Conservation (phyloP, 2,329 filamentous ascomycete genomes). For the Talaromyces piceae region DNA sequence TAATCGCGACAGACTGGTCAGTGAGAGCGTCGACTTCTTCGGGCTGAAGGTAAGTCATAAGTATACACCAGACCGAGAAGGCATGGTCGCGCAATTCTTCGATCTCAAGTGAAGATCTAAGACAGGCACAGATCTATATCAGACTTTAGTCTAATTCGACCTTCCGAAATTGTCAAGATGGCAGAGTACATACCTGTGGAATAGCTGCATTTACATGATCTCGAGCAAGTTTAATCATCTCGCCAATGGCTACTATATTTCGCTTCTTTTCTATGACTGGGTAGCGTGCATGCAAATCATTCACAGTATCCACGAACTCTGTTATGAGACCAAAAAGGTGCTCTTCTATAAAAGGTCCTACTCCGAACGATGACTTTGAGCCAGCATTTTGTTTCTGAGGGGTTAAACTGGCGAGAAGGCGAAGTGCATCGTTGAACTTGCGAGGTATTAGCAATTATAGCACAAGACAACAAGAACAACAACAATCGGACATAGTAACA, state of each 20-base stretch:
- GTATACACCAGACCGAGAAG: slow-evolving; percentile 74
- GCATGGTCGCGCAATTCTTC: slow-evolving; percentile 68
- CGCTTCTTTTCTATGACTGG: slow-evolving; percentile 62
- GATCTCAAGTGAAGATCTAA: slow-evolving; percentile 74
- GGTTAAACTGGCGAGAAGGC: slow-evolving; percentile 44
- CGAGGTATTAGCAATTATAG: background rate
- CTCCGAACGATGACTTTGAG: slow-evolving; percentile 47
- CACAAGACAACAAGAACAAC: background rate
- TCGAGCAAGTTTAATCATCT: slow-evolving; percentile 74
- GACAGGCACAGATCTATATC: slow-evolving; percentile 74
- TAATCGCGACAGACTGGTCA: slow-evolving; percentile 82
- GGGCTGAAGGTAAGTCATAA: slow-evolving; percentile 66
- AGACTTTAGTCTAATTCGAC: slow-evolving; percentile 7
- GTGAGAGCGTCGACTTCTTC: slow-evolving; percentile 73
- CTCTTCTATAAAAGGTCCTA: slow-evolving; percentile 70
- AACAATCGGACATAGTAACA: too few species aligned
- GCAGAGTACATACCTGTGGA: slow-evolving; percentile 67
- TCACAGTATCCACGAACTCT: slow-evolving; percentile 69
- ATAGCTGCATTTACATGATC: slow-evolving; percentile 68
- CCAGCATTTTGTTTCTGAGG: slow-evolving; percentile 41
- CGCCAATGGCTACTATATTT: slow-evolving; percentile 75
- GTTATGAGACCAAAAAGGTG: slow-evolving; percentile 84
- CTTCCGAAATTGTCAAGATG: background rate
- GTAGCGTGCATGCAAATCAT: slow-evolving; percentile 55
- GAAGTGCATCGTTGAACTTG: slow-evolving; percentile 45